Percentiles rank a stretch among this genome's conserved stretches.
Conservation (phyloP, 345 rosid species). For the Gynandropsis gynandra region DNA sequence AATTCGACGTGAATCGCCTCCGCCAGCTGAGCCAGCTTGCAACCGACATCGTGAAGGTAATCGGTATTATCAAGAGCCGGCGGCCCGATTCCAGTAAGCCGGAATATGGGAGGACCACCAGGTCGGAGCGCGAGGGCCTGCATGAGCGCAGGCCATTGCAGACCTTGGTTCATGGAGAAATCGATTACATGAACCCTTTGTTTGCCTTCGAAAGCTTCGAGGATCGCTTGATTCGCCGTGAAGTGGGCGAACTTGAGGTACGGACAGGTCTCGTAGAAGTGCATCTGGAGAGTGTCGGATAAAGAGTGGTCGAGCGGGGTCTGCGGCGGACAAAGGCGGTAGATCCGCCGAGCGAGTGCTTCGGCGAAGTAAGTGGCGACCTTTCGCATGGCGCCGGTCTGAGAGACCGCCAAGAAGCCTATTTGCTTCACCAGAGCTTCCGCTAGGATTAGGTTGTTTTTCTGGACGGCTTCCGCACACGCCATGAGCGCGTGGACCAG, state of each 20-base stretch:
- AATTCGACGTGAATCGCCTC: conserved; percentile 59
- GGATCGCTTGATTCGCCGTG: conserved; percentile 66
- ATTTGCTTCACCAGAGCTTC: conserved; percentile 55
- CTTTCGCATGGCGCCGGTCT: conserved; percentile 59
- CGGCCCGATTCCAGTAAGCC: conserved; percentile 58
- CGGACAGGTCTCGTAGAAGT: conserved; percentile 64
- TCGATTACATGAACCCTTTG: conserved; percentile 51
- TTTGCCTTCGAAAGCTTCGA: conserved; percentile 55
- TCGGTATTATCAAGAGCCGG: conserved; percentile 46
- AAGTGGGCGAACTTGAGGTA: conserved; percentile 67
- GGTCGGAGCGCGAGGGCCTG: conserved; percentile 57
- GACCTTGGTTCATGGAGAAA: conserved; percentile 52
- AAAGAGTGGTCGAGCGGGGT: conserved; percentile 30
- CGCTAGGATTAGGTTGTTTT: conserved; percentile 38
- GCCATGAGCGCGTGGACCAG: conserved; percentile 74
- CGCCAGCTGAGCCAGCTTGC: conserved; percentile 67
- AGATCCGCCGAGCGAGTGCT: conserved; percentile 53
- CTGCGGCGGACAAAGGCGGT: conserved; percentile 40
- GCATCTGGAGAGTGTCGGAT: conserved; percentile 47
- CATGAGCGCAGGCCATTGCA: conserved; percentile 73
- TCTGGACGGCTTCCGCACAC: conserved; percentile 74
- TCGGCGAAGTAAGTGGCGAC: conserved; percentile 65
- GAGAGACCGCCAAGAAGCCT: conserved; percentile 39
- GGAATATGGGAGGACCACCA: conserved; percentile 54
- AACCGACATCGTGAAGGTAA: conserved; percentile 51